phyloP scores from a whole-genome alignment of 352 stramenopile genomes.

The Globisporangium paroecandrum region DNA sequence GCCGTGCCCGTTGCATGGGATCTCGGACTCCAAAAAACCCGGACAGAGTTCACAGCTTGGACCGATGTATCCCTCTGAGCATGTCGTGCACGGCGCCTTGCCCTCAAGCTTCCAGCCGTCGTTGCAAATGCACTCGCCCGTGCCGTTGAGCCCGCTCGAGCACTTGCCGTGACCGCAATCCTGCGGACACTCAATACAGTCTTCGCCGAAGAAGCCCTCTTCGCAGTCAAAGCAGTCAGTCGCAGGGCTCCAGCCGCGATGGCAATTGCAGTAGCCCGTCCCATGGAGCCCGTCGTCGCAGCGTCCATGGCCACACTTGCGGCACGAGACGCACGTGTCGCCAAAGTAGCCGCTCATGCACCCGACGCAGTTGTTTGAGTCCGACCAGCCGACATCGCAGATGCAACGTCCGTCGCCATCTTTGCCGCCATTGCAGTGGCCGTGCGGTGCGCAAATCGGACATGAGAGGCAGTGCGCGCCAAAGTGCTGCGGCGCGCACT shows the following conservation, averaged over 20 bases:
- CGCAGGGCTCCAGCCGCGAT: conserved; percentile 64
- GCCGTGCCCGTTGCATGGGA: conserved; percentile 70
- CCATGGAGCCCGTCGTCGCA: conserved; percentile 80
- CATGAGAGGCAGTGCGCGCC: conserved; percentile 74
- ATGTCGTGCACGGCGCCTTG: conserved; percentile 68
- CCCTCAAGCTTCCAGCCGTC: conserved; percentile 65
- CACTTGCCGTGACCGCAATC: conserved; percentile 79
- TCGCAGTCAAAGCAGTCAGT: conserved; percentile 85
- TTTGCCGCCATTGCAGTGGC: conserved; percentile 77
- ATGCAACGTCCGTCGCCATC: conserved; percentile 83
- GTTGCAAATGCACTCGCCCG: conserved; percentile 72
- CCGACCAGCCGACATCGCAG: conserved; percentile 80
- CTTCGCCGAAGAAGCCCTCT: conserved; percentile 75
- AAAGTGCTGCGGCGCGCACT: conserved; percentile 83
- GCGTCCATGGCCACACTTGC: conserved; percentile 71
- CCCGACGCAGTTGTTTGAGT: conserved; percentile 87
- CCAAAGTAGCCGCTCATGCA: conserved; percentile 85
- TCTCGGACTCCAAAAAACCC: conserved; percentile 66
- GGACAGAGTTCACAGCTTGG: conserved; percentile 66
- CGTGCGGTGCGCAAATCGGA: conserved; percentile 80
- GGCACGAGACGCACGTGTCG: conserved; percentile 63
- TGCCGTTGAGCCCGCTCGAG: conserved; percentile 72
- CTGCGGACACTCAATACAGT: conserved; percentile 58
- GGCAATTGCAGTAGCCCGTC: conserved; percentile 78
- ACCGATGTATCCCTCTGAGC: conserved; percentile 74